Percentiles rank a stretch among this genome's conserved stretches.
Evolutionary conservation across 1,284 basidiomycete genomes (phyloP).

Genomic region (Ganoderma leucocontextum): DNA sequence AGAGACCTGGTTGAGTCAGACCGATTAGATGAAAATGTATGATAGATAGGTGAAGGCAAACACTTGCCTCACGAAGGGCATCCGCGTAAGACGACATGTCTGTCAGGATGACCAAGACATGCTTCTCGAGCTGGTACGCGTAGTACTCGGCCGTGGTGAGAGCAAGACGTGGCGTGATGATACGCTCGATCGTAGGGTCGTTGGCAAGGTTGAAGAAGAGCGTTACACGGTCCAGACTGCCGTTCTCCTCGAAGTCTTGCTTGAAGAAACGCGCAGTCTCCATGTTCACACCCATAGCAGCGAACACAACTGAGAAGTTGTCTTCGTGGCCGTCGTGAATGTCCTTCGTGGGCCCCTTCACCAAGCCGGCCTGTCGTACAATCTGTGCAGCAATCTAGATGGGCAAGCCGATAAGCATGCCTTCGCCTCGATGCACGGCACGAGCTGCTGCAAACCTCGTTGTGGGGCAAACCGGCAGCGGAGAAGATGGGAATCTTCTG

Average conservation of each 20-base stretch:
- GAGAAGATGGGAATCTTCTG: slow-evolving; percentile 99
- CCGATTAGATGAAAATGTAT: slow-evolving; percentile 3
- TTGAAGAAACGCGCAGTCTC: slow-evolving; percentile 99
- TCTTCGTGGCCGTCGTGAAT: slow-evolving; percentile 99
- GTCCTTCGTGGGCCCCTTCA: slow-evolving; percentile 94
- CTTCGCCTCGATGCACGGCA: slow-evolving; percentile 24
- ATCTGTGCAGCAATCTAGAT: slow-evolving; percentile 98
- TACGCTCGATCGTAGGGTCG: slow-evolving; percentile 99
- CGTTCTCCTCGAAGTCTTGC: slow-evolving; percentile 99
- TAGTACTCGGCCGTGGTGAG: slow-evolving; percentile 99
- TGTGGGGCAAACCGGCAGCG: slow-evolving; percentile 98
- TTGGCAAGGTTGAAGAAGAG: slow-evolving; percentile 99
- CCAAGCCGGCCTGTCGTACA: slow-evolving; percentile 98
- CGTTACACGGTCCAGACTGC: slow-evolving; percentile 96
- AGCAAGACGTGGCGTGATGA: slow-evolving; percentile 98
- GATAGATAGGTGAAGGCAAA: slow-evolving; percentile 7
- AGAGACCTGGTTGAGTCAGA: slow-evolving; percentile 70
- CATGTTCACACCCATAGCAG: slow-evolving; percentile 99
- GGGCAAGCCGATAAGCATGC: slow-evolving; percentile 31
- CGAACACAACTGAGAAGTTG: slow-evolving; percentile 99
- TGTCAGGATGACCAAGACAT: slow-evolving; percentile 98
- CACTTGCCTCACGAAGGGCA: slow-evolving; percentile 88
- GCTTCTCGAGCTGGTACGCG: slow-evolving; percentile 99
- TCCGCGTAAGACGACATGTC: slow-evolving; percentile 99
- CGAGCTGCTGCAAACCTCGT: slow-evolving; percentile 72